Percentiles rank a stretch among this genome's conserved stretches.
phyloP scores from a whole-genome alignment of 2,329 filamentous ascomycete genomes.

The Fusarium euwallaceae region DNA sequence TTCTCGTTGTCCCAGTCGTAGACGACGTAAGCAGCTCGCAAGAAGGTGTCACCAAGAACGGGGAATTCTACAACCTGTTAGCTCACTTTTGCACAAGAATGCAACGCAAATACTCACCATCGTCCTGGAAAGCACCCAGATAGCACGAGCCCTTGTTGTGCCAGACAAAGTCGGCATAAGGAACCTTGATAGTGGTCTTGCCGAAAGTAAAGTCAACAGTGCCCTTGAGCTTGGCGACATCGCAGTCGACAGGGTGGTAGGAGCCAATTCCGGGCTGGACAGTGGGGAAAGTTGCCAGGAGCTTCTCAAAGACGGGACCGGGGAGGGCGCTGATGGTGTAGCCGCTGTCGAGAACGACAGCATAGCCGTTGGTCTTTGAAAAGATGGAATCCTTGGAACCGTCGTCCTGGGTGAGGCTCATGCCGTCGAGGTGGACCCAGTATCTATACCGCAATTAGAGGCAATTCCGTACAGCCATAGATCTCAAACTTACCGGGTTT shows the following conservation, averaged over 20 bases:
- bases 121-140: constrained; percentile 61
- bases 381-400: constrained; percentile 61
- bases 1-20: constrained; percentile 58
- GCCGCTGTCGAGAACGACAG: constrained; percentile 75
- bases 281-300: constrained; percentile 60
- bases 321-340: constrained; percentile 77
- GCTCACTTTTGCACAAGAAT: background rate
- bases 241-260: constrained; percentile 64
- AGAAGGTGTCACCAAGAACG: constrained; percentile 60
- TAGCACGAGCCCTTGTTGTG: constrained; percentile 51
- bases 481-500: constrained; percentile 43
- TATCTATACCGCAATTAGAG: constrained; percentile 49
- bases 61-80: constrained; percentile 43
- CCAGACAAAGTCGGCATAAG: constrained; percentile 63
- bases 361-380: constrained; percentile 50
- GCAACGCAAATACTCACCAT: constrained; percentile 15
- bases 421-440: constrained; percentile 57
- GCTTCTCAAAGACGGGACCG: constrained; percentile 61
- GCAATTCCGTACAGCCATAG: rapidly evolving
- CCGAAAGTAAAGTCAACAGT: constrained; percentile 64
- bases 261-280: constrained; percentile 56
- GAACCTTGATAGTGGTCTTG: constrained; percentile 58
- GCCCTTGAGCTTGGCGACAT: constrained; percentile 50
- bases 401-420: constrained; percentile 51
- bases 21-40: constrained; percentile 60